Base-by-base conservation (phyloP, 2,329 filamentous ascomycete genomes). In the Massarina eburnea region DNA sequence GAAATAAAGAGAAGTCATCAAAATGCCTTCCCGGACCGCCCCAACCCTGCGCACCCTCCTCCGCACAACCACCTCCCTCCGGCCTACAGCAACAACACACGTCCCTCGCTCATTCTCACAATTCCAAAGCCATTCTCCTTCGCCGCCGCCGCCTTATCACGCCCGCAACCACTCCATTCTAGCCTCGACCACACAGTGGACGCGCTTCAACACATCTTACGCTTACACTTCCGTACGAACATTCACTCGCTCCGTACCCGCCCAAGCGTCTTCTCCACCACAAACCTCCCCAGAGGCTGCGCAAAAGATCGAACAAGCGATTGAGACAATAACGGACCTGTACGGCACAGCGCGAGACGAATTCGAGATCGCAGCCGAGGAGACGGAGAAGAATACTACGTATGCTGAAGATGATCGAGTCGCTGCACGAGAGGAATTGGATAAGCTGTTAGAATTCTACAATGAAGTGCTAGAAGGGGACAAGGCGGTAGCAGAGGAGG, bases 361-460 rank as follows among this genome's bases (percentile, higher is more conserved):
- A 61, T 78, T 78, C 55, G 76, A 80, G 45, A 78, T 78, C 24
- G 76, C 76, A 22, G 67, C 71, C 43, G 77, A 80, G 49, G 76
- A 78, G 57, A 78, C 75, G 15, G 71, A 76, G 51, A 80, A 78
- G 64, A 75, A 76, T 46, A 78, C 77, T 9, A 74, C 80, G 24
- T 82, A 82, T 61, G 80, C 80, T 2, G 70, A 74, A 15, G 78
- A 78, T 20, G 79, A 82, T 49, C 67, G 80, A 4, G 74, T 72
- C 15, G 78, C 78, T 19, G 78, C 79, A 24, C 59, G 75, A 9
- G 77, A 80, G 58, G 79, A 80, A 52, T 55, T 82, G 43, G 71
- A 72, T 32, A 72, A 68, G 50, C 66, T 82, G 43, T 67, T 79
- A 48, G 70, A 72, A 39, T 75, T 71, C 9, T 81, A 76, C 47